Percentiles rank a stretch among this genome's conserved stretches.
These are phyloP conservation scores for Puccinia polysora DNA, from an alignment of 1,284 basidiomycete species.

Conservation along the genomic window DNA sequence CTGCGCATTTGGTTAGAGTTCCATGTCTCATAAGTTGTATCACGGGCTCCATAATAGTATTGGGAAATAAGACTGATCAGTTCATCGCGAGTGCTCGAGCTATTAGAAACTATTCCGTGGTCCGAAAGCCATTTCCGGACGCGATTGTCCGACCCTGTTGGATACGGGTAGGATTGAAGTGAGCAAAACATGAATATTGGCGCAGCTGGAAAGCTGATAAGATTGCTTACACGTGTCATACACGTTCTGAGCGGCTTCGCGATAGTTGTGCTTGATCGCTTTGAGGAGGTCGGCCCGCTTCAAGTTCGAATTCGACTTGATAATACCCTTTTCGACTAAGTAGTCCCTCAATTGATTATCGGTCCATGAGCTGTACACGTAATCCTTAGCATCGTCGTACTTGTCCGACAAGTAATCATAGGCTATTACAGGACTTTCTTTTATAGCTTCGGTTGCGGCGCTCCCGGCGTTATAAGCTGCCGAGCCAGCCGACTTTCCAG, in stretches of 20 bases:
- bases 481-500: neutral
- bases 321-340: conserved; percentile 68
- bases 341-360: conserved; percentile 67
- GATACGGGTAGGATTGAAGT: conserved; percentile 16
- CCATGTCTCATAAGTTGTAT: conserved; percentile 52
- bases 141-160: conserved; percentile 27
- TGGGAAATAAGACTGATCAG: conserved; percentile 67
- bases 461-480: conserved; percentile 17
- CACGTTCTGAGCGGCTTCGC: conserved; percentile 61
- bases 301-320: conserved; percentile 58
- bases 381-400: conserved; percentile 65
- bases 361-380: conserved; percentile 80
- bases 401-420: conserved; percentile 37
- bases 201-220: too few relatives aligned
- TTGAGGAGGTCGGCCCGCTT: conserved; percentile 46
- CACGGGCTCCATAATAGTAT: conserved; percentile 67
- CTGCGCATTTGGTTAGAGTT: conserved; percentile 67
- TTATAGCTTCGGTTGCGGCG: conserved; percentile 16
- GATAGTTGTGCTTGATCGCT: conserved; percentile 67
- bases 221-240: conserved; percentile 69
- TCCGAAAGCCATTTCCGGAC: conserved; percentile 72
- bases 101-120: conserved; percentile 65
- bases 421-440: conserved; percentile 20
- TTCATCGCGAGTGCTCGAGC: conserved; percentile 65
- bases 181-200: neutral